Evolutionary conservation across 345 rosid species (phyloP), one percentile per base, ranked within the genome.

Genomic region (Sapria himalayana): DNA sequence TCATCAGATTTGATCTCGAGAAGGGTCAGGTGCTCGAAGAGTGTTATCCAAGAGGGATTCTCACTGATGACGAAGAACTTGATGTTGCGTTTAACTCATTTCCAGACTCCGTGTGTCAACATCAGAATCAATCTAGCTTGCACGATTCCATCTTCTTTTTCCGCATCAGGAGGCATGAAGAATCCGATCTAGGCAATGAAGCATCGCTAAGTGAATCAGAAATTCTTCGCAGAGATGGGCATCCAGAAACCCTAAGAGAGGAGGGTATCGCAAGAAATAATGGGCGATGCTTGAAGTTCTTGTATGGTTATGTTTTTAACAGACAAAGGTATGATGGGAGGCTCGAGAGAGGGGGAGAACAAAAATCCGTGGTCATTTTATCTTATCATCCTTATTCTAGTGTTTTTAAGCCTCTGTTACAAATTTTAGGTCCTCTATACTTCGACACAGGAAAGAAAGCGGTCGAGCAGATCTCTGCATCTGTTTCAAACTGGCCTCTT

Each of bases 81-180:
- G 86, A 82, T 58, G 72, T 89, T 27, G 93, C 95, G 4, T 79
- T 72, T 43, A 79, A 76, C 58, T 89, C 98, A 0, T 89, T 89
- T 68, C 98, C 98, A 0, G 98, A 89, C 66, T 89, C 95, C 6
- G 68, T 82, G 43, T 79, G 94, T 23, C 98, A 82, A 64, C 55
- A 74, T 50, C 92, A 79, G 44, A 79, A 89, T 36, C 93, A 81
- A 6, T 48, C 92, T 5, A 89, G 93, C 75, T 74, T 82, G 56
- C 86, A 89, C 38, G 98, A 89, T 48, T 89, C 86, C 71, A 74
- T 89, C 52, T 89, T 89, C 76, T 89, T 89, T 61, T 89, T 82
- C 61, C 95, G 98, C 33, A 58, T 79, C 52, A 62, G 48, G 40
- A 72, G 92, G 70, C 67, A 60, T 5, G 62, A 58, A 46, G 55